A percentile compares a stretch with the other conserved stretches of the same genome.
phyloP scores from a whole-genome alignment of 2,329 filamentous ascomycete species.

The Mollisia scopiformis region DNA sequence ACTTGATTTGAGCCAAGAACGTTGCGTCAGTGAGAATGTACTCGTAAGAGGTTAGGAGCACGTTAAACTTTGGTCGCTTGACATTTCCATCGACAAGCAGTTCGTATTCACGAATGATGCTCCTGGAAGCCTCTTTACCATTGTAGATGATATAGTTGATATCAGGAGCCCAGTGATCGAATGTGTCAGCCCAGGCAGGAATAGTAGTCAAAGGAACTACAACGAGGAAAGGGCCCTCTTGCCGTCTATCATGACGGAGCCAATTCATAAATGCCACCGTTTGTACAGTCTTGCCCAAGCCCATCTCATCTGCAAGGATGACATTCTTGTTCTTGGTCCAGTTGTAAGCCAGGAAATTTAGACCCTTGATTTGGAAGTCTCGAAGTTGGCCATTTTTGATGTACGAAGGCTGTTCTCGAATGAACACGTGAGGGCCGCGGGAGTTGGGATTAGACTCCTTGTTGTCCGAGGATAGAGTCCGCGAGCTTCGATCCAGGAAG shows the following conservation, averaged over 20 bases:
- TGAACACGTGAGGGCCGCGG: constrained; percentile 70
- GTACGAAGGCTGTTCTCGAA: constrained; percentile 82
- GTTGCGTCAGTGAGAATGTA: constrained; percentile 86
- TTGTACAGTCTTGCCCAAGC: constrained; percentile 96
- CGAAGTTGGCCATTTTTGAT: constrained; percentile 83
- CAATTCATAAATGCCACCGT: constrained; percentile 97
- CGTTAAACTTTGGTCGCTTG: constrained; percentile 92
- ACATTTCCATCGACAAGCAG: constrained; percentile 84
- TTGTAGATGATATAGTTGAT: constrained; percentile 97
- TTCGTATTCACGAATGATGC: constrained; percentile 88
- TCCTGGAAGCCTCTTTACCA: constrained; percentile 83
- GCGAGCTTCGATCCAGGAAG: constrained; percentile 81
- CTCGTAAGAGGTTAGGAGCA: constrained; percentile 97
- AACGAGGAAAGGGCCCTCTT: constrained; percentile 94
- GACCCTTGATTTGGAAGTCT: constrained; percentile 88
- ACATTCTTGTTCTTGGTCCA: constrained; percentile 95
- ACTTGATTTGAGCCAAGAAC: constrained; percentile 89
- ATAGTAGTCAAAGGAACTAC: constrained; percentile 98
- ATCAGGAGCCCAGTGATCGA: constrained; percentile 94
- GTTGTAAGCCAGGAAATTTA: constrained; percentile 95
- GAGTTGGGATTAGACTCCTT: constrained; percentile 77
- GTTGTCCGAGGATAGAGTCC: constrained; percentile 79
- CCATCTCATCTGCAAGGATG: constrained; percentile 98
- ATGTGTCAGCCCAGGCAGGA: constrained; percentile 97
- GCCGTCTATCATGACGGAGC: constrained; percentile 85